Percentiles rank a stretch among this genome's conserved stretches.
phyloP scores from a whole-genome alignment of 805 yeast genomes.

The Ogataea pini region DNA sequence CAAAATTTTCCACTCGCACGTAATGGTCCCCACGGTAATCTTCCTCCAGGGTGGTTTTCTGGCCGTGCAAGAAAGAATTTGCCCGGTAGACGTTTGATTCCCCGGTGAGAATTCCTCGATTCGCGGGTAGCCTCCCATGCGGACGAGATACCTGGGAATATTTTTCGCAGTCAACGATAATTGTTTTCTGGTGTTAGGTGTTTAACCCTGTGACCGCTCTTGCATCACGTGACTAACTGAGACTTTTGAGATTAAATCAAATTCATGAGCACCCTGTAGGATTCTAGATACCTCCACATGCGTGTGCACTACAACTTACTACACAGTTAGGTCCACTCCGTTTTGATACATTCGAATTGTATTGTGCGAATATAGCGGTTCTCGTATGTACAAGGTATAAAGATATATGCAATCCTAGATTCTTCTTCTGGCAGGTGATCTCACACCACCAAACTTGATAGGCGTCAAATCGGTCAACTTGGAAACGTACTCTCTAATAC shows the following conservation, averaged over 20 bases:
- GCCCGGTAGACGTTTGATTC: no score
- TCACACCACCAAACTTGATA: constrained; percentile 89
- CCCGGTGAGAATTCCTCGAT: not conserved
- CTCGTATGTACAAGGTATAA: constrained; percentile 6
- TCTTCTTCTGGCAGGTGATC: constrained; percentile 81
- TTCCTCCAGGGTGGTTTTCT: not conserved
- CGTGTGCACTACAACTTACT: no score
- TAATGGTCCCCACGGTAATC: not conserved
- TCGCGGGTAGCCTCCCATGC: not conserved
- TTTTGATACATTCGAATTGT: no score
- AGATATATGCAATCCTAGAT: constrained; percentile 31
- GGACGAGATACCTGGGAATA: not conserved
- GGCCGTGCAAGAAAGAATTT: no score
- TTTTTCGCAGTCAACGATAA: constrained; percentile 2
- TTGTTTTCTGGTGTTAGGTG: not conserved
- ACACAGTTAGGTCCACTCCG: no score
- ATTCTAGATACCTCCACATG: no score
- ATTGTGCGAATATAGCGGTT: no score
- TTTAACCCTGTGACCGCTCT: not conserved
- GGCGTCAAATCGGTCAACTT: constrained; percentile 78
- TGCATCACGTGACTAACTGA: constrained; percentile 6
- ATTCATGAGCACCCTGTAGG: no score
- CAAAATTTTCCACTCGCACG: constrained; percentile 7
- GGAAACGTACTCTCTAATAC: constrained; percentile 62
- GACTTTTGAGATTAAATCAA: no score